Conservation (phyloP, 2,329 filamentous ascomycete genomes). For the Nigrospora sphaerica region DNA sequence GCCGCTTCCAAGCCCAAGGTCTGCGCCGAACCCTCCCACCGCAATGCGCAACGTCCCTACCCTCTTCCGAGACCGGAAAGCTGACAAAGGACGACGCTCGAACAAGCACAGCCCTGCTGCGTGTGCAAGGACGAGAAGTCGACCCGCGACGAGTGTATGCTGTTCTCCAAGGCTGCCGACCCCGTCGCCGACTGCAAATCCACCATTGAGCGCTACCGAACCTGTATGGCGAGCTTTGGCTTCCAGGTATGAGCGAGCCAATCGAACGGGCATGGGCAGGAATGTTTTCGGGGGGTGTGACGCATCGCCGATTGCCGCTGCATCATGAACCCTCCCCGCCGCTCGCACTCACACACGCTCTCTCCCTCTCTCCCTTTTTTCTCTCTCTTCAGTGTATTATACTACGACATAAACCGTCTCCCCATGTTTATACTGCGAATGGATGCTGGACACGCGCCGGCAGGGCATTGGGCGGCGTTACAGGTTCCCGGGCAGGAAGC, state of each 20-base stretch:
- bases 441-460: too few species aligned
- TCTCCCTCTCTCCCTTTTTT: too few species aligned
- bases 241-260: conserved; percentile 56
- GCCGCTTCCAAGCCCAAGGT: conserved; percentile 25
- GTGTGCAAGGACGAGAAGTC: conserved; percentile 96
- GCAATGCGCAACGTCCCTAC: too few species aligned
- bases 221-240: conserved; percentile 88
- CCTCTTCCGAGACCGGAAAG: neutral
- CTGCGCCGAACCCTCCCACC: neutral
- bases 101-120: conserved; percentile 72
- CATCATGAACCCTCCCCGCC: too few species aligned
- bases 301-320: too few species aligned
- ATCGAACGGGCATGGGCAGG: neutral
- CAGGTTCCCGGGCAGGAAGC: too few species aligned
- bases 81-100: neutral
- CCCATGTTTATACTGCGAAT: too few species aligned
- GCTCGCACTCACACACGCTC: too few species aligned
- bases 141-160: conserved; percentile 94
- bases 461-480: too few species aligned
- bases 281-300: too few species aligned
- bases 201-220: conserved; percentile 77
- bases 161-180: conserved; percentile 81
- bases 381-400: too few species aligned
- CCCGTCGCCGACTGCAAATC: conserved; percentile 78
- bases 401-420: too few species aligned